These are phyloP conservation scores for Boletus insuetus DNA, from an alignment of 768 basidiomycete species.

Conservation along the genomic window DNA sequence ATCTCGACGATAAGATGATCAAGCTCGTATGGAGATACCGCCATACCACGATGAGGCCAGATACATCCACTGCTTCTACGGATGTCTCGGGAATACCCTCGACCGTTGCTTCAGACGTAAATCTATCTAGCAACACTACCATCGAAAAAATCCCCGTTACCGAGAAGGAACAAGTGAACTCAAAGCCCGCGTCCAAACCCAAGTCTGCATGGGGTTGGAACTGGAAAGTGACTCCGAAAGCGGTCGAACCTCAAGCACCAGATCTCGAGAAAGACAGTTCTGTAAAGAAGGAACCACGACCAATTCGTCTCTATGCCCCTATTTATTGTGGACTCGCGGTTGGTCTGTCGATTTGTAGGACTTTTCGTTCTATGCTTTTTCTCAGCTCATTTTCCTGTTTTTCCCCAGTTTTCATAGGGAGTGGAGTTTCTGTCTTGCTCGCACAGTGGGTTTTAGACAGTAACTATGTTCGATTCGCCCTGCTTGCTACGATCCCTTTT, in stretches of 20 bases:
- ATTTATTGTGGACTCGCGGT: conserved; percentile 67
- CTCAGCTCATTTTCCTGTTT: background rate
- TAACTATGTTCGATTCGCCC: conserved; percentile 56
- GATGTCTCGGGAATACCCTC: conserved; percentile 44
- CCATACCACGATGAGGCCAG: conserved; percentile 14
- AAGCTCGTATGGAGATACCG: conserved; percentile 71
- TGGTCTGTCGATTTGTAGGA: conserved; percentile 61
- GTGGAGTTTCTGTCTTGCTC: conserved; percentile 56
- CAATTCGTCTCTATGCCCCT: conserved; percentile 67
- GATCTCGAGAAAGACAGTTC: conserved; percentile 52
- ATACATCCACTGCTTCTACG: conserved; percentile 17
- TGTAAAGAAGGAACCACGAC: conserved; percentile 33
- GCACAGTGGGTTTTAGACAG: conserved; percentile 68
- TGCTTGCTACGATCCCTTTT: conserved; percentile 65
- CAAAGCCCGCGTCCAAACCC: background rate
- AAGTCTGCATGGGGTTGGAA: conserved; percentile 35
- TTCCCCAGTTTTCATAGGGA: conserved; percentile 64
- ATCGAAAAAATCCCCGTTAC: conserved; percentile 22
- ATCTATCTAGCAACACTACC: conserved; percentile 45
- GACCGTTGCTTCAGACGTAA: conserved; percentile 49
- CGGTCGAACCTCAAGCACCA: conserved; percentile 5
- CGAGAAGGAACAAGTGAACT: conserved; percentile 9
- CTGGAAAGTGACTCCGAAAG: conserved; percentile 41
- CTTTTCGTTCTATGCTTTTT: conserved; percentile 4
- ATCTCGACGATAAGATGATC: conserved; percentile 78